Percentiles rank a stretch among this genome's conserved stretches.
These are phyloP conservation scores for Cytospora schulzeri DNA, from an alignment of 2,329 filamentous ascomycete genomes.

Conservation along the genomic window DNA sequence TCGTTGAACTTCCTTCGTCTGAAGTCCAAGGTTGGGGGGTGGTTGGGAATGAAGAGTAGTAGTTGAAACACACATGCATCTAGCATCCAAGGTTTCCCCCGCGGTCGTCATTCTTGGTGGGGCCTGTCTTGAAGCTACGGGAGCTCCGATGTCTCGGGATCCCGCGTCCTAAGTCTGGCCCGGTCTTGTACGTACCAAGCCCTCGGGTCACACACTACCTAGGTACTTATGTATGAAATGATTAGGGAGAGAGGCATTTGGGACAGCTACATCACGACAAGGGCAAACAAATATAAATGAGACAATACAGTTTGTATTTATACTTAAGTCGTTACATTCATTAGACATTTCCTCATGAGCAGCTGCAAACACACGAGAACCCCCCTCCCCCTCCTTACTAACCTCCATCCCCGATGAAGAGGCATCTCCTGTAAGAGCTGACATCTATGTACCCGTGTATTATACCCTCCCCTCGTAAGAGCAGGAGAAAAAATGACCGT, in stretches of 20 bases:
- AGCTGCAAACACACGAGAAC: conserved; percentile 18
- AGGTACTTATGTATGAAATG: no score
- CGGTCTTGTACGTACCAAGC: neutral
- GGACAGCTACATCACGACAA: neutral
- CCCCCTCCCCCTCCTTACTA: conserved; percentile 2
- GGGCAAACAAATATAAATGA: neutral
- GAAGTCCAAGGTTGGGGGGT: neutral
- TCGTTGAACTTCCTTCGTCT: no score
- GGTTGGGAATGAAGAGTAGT: neutral
- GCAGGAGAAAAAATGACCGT: conserved; percentile 2
- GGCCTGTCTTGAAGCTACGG: neutral
- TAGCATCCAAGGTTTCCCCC: conserved; percentile 1
- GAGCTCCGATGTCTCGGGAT: conserved; percentile 4
- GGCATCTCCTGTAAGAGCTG: conserved; percentile 6
- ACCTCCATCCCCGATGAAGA: conserved; percentile 4
- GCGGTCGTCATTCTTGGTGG: conserved; percentile 21
- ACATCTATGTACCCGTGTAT: conserved; percentile 9
- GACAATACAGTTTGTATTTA: conserved; percentile 11
- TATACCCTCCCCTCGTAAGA: neutral
- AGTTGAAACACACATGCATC: no score
- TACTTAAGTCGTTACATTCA: conserved; percentile 21
- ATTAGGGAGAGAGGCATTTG: neutral
- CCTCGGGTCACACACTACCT: conserved; percentile 5
- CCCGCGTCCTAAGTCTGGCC: neutral
- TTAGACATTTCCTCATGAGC: conserved; percentile 24